Conservation (phyloP, 768 basidiomycete genomes). For the Suillus luteus region DNA sequence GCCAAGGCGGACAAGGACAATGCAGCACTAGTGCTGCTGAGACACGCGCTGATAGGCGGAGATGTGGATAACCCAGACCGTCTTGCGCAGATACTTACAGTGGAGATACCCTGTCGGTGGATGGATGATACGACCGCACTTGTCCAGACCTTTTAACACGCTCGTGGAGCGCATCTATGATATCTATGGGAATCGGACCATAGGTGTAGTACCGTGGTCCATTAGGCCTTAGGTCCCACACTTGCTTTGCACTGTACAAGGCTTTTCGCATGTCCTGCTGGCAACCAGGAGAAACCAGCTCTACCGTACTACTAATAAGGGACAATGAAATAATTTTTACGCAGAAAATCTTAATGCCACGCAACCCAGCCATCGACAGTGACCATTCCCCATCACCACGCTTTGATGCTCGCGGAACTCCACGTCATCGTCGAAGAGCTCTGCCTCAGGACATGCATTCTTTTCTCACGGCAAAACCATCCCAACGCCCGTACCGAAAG, state of each 20-base stretch:
- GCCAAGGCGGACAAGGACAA: slow-evolving; percentile 15
- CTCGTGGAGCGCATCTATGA: neutral
- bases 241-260: neutral
- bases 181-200: neutral
- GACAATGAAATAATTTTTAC: neutral
- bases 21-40: slow-evolving; percentile 43
- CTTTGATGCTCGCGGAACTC: neutral
- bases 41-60: slow-evolving; percentile 37
- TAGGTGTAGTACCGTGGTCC: neutral
- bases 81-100: slow-evolving; percentile 48
- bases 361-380: neutral
- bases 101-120: slow-evolving; percentile 50
- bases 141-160: slow-evolving; percentile 26
- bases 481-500: neutral
- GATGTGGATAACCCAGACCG: slow-evolving; percentile 44
- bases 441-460: neutral
- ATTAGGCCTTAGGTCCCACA: neutral
- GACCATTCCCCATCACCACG: neutral
- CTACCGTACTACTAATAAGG: neutral
- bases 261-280: neutral
- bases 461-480: neutral
- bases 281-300: neutral
- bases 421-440: neutral
- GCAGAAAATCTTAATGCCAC: neutral
- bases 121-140: slow-evolving; percentile 62